Evolutionary conservation across 495 filamentous ascomycete genomes (phyloP).

Genomic region (Penicillium salamii): DNA sequence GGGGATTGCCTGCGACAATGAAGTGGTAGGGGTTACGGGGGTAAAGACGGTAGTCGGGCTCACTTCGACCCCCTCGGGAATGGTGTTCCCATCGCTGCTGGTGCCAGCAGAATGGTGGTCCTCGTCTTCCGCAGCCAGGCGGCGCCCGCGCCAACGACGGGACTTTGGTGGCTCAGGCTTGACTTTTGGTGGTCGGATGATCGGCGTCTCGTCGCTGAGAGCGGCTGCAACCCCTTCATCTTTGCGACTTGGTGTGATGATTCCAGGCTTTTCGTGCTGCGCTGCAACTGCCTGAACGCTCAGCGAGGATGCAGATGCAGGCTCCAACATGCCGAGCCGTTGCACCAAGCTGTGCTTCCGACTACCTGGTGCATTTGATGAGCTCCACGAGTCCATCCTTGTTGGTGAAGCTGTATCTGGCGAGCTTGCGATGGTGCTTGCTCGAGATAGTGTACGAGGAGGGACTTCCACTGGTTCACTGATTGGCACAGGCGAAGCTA

Average conservation of each 20-base stretch:
- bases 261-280: slow-evolving; percentile 79
- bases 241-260: slow-evolving; percentile 75
- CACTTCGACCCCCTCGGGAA: slow-evolving; percentile 28
- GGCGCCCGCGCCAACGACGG: slow-evolving; percentile 41
- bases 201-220: slow-evolving; percentile 16
- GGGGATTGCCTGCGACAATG: slow-evolving; percentile 1
- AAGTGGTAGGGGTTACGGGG: slow-evolving; percentile 12
- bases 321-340: slow-evolving; percentile 47
- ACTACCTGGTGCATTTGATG: slow-evolving; percentile 15
- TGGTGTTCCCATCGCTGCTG: slow-evolving; percentile 28
- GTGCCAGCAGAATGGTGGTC: slow-evolving; percentile 22
- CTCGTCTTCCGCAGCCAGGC: slow-evolving; percentile 23
- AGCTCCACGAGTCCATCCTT: slow-evolving; percentile 24
- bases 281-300: slow-evolving; percentile 76
- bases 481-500: slow-evolving; percentile 25
- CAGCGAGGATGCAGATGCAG: slow-evolving; percentile 47
- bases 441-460: slow-evolving; percentile 35
- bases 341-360: slow-evolving; percentile 27
- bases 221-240: slow-evolving; percentile 15
- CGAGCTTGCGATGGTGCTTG: slow-evolving; percentile 40
- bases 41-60: slow-evolving; percentile 21
- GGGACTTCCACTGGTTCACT: slow-evolving; percentile 25
- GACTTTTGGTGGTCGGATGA: slow-evolving; percentile 29
- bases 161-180: slow-evolving; percentile 46
- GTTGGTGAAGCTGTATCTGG: slow-evolving; percentile 30